Base-by-base conservation (phyloP, 164 flowering plant species). In the Echeveria elegans region DNA sequence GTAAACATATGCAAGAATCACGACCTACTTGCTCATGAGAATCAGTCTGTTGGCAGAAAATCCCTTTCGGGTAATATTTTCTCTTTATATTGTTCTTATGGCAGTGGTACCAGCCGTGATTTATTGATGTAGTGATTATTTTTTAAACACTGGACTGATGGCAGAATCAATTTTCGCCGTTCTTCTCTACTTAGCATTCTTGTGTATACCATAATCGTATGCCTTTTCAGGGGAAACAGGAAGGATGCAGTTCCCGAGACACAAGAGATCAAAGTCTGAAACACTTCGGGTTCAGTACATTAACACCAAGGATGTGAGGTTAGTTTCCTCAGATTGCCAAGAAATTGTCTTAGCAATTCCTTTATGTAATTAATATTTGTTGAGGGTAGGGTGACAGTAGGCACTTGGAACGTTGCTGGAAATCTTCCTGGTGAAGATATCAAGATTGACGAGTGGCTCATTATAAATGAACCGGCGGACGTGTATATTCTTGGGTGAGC, bases 331-430 rank as follows among this genome's bases (percentile, higher is more conserved):
- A 38, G 24, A 19, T 40, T 11, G 30, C 2, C 2, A 43, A 63
- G 21, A 43, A 10, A 28, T 34, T 26, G 4, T n/a, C 7, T 11
- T 62, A 63, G 38, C 14, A 5, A n/a, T 63, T 63, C 26, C n/a
- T 80, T 67, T 37, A 11, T 18, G 37, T 56, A n/a, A n/a, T n/a
- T n/a, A n/a, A n/a, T 34, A 23, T 61, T 63, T 56, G n/a, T 61
- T 31, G 43, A 67, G 63, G 37, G 62, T 63, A 94, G 99, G 79
- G 83, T 94, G 66, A 83, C 82, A 21, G 68, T 91, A 38, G 93
- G 92, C 37, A 82, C 96, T 69, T 94, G 99, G 99, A 94, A 94
- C 73, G 99, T 94, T 75, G 97, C 96, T 66, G 99, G 99, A 75
- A 83, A 76, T 75, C 62, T 32, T 75, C 97, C 97, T 29, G 1